A percentile compares a stretch with the other conserved stretches of the same genome.
phyloP scores from a whole-genome alignment of 208 protist genomes.

The Leishmania turanica region DNA sequence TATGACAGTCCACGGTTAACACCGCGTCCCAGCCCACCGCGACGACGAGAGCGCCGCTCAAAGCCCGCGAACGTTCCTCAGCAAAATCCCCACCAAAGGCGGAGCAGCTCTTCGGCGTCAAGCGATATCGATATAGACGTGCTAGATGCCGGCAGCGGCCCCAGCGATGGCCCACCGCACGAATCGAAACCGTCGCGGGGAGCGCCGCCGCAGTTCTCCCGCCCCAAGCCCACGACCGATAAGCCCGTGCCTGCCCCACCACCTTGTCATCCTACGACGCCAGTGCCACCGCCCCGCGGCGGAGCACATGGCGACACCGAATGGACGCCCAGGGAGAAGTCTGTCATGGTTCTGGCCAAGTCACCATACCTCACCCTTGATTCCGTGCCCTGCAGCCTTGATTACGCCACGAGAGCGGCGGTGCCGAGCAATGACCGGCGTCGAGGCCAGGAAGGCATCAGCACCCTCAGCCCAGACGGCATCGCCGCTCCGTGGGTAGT shows the following conservation, averaged over 20 bases:
- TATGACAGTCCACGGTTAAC: background rate
- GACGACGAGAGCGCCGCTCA: background rate
- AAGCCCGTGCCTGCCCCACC: background rate
- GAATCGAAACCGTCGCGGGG: background rate
- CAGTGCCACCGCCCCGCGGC: background rate
- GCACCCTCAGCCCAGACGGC: background rate
- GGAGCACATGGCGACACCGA: background rate
- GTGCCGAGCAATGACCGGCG: background rate
- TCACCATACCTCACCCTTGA: slow-evolving; percentile 28
- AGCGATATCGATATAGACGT: background rate
- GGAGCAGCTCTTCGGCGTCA: background rate
- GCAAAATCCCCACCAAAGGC: background rate
- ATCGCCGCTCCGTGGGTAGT: slow-evolving; percentile 29
- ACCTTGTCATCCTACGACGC: background rate
- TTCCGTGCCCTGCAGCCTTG: slow-evolving; percentile 7
- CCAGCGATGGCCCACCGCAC: background rate
- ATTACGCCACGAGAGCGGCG: background rate
- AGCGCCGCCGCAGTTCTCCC: background rate
- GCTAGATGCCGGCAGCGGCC: background rate
- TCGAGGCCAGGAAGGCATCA: background rate
- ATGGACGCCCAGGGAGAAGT: background rate
- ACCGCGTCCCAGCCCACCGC: background rate
- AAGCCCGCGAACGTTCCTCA: background rate
- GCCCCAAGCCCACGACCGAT: background rate
- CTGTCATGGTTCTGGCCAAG: slow-evolving; percentile 19